Conservation (phyloP, 1,139 yeast genomes). For the Wickerhamomyces sp. region DNA sequence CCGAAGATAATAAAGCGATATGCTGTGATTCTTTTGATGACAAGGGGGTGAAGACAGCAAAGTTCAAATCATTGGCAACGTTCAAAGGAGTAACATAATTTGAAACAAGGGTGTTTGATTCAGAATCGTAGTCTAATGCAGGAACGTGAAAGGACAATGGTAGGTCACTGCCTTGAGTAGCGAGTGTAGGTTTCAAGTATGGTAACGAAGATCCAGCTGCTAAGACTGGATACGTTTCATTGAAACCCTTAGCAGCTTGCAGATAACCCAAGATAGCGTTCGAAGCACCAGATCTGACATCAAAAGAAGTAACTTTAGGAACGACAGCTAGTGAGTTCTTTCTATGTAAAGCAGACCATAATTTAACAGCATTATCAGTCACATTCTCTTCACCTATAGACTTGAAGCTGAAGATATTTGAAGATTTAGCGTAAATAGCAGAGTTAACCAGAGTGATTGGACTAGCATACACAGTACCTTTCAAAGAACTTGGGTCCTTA, state of each 20-base stretch:
- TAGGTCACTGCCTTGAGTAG: constrained; percentile 33
- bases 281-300: constrained; percentile 84
- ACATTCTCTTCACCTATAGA: constrained; percentile 58
- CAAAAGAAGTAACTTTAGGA: constrained; percentile 58
- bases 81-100: constrained; percentile 65
- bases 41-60: constrained; percentile 72
- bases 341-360: constrained; percentile 58
- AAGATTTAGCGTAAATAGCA: constrained; percentile 57
- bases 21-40: constrained; percentile 62
- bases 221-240: constrained; percentile 41
- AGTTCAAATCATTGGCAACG: constrained; percentile 59
- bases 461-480: constrained; percentile 52
- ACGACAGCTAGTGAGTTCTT: constrained; percentile 50
- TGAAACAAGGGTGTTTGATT: constrained; percentile 48
- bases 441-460: constrained; percentile 64
- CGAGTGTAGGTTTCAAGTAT: constrained; percentile 57
- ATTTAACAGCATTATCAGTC: constrained; percentile 54
- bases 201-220: constrained; percentile 67
- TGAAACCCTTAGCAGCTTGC: constrained; percentile 31
- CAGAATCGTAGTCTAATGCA: constrained; percentile 63
- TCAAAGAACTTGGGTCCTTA: constrained; percentile 50
- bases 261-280: constrained; percentile 74
- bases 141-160: constrained; percentile 71
- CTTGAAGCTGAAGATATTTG: constrained; percentile 66
- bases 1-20: constrained; percentile 61